phyloP scores from a whole-genome alignment of 2,329 filamentous ascomycete species.

The Aspergillus arachidicola region DNA sequence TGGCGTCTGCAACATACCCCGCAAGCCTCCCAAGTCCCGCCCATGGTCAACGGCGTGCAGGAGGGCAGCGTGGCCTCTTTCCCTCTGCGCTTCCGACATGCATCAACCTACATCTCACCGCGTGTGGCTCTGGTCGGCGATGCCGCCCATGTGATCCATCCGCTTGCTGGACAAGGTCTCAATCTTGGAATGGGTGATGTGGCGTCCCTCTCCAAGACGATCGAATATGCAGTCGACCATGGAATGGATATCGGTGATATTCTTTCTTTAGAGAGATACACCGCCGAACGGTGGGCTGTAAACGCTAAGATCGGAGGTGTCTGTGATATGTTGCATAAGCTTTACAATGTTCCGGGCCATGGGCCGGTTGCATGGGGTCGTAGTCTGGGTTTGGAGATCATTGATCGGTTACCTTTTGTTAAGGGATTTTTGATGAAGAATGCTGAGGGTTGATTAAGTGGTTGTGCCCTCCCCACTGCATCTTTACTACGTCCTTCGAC shows the following conservation, averaged over 20 bases:
- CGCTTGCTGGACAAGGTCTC: slow-evolving; percentile 88
- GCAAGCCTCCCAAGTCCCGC: slow-evolving; percentile 61
- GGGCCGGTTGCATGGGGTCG: slow-evolving; percentile 80
- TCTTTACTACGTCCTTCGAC: not conserved
- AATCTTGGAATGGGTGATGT: slow-evolving; percentile 93
- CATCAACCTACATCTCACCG: slow-evolving; percentile 88
- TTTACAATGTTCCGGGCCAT: slow-evolving; percentile 74
- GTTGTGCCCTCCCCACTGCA: not conserved
- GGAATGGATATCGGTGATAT: slow-evolving; percentile 84
- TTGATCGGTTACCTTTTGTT: slow-evolving; percentile 72
- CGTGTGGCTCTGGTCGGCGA: slow-evolving; percentile 92
- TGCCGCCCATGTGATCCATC: slow-evolving; percentile 92
- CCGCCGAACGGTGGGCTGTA: slow-evolving; percentile 74
- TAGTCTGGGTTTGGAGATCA: slow-evolving; percentile 73
- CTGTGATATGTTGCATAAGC: slow-evolving; percentile 85
- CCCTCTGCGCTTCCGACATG: slow-evolving; percentile 86
- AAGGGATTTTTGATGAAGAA: slow-evolving; percentile 85
- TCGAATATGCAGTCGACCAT: slow-evolving; percentile 75
- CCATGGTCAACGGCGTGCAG: slow-evolving; percentile 70
- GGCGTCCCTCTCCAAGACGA: slow-evolving; percentile 72
- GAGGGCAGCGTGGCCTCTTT: slow-evolving; percentile 82
- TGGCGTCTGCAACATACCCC: slow-evolving; percentile 79
- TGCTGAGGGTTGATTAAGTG: slow-evolving; percentile 45
- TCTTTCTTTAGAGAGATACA: slow-evolving; percentile 80
- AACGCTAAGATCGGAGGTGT: slow-evolving; percentile 80